These are phyloP conservation scores for Panaeolus papilionaceus DNA, from an alignment of 768 basidiomycete species.

Conservation along the genomic window DNA sequence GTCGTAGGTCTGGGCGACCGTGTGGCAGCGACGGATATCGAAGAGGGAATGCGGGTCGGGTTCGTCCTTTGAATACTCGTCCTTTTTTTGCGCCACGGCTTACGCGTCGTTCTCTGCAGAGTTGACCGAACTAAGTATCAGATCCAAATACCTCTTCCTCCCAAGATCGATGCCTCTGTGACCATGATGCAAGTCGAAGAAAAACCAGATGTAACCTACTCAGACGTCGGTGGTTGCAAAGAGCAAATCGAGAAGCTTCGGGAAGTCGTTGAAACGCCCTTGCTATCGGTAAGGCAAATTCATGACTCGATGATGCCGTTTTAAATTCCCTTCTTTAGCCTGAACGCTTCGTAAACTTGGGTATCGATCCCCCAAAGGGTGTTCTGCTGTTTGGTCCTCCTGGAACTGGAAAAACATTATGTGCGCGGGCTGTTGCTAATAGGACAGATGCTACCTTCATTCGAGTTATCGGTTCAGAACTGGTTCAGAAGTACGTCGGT, in stretches of 20 bases:
- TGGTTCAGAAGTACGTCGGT: conserved; percentile 99
- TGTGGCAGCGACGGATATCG: conserved; percentile 97
- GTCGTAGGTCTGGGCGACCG: conserved; percentile 97
- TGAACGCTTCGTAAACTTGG: conserved; percentile 97
- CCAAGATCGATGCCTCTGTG: conserved; percentile 98
- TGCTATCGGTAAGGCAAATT: conserved; percentile 76
- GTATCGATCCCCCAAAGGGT: conserved; percentile 99
- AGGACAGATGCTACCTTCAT: conserved; percentile 99
- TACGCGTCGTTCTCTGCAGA: conserved; percentile 44
- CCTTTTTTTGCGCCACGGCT: neutral
- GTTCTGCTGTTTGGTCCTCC: conserved; percentile 95
- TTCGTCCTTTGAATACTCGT: conserved; percentile 46
- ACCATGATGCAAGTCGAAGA: conserved; percentile 99
- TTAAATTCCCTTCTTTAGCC: conserved; percentile 64
- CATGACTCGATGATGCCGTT: neutral
- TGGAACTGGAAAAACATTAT: conserved; percentile 98
- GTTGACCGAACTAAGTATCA: conserved; percentile 98
- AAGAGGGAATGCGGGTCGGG: conserved; percentile 99
- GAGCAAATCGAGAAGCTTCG: conserved; percentile 99
- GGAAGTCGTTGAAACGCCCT: conserved; percentile 96
- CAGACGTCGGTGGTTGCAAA: conserved; percentile 98
- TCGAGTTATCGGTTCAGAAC: conserved; percentile 97
- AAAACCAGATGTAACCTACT: conserved; percentile 97
- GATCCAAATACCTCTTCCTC: conserved; percentile 97
- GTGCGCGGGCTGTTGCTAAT: conserved; percentile 97